phyloP scores from a whole-genome alignment of 2,329 filamentous ascomycete genomes.

The Cladorrhinum sp. region DNA sequence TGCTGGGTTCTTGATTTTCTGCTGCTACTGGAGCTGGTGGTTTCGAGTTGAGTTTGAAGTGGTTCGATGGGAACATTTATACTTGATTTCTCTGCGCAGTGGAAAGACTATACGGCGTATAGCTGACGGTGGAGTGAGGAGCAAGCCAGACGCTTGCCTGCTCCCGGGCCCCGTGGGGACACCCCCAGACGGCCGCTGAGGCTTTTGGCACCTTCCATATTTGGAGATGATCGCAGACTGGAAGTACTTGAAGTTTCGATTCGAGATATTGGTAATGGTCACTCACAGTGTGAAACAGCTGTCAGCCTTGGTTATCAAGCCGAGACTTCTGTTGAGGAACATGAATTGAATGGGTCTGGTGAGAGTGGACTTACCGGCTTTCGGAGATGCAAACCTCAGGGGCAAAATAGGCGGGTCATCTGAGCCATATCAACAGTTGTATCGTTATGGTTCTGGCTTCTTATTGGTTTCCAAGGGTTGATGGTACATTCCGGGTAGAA shows the following conservation, averaged over 20 bases:
- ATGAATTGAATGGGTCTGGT: neutral
- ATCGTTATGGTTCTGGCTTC: neutral
- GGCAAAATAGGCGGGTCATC: neutral
- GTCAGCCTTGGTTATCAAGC: neutral
- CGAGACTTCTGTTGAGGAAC: too few species aligned
- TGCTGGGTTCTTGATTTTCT: neutral
- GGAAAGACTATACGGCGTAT: neutral
- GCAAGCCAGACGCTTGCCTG: neutral
- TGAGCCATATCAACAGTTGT: neutral
- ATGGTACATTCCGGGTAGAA: too few species aligned
- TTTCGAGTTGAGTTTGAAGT: neutral
- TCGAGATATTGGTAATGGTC: too few species aligned
- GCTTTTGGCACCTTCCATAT: neutral
- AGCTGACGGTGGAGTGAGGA: neutral
- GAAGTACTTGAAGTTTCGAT: too few species aligned
- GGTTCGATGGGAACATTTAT: neutral
- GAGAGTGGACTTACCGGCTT: neutral
- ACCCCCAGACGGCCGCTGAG: neutral
- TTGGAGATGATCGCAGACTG: neutral
- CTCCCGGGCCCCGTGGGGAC: neutral
- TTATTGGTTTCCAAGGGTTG: neutral
- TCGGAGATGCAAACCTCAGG: too few species aligned
- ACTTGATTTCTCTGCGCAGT: neutral
- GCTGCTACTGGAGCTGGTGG: neutral
- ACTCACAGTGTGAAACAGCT: slow-evolving; percentile 6